These are phyloP conservation scores for Citrullus mucosospermus DNA, from an alignment of 306 rosid genomes.

Conservation along the genomic window DNA sequence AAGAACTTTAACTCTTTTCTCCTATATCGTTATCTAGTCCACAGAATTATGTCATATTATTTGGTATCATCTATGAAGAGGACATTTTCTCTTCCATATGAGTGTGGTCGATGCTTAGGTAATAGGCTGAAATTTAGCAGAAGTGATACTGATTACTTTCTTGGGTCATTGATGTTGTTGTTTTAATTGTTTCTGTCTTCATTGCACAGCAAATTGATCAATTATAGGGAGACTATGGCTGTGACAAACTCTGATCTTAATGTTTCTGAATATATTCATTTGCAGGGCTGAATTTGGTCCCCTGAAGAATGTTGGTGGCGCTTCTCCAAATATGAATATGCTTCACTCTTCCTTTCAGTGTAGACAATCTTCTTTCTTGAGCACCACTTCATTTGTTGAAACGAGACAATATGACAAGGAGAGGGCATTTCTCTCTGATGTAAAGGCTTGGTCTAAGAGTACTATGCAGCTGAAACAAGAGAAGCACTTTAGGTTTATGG, in stretches of 20 bases:
- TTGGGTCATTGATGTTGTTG: neutral
- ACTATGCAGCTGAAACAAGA: neutral
- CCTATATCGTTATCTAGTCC: neutral
- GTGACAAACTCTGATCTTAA: neutral
- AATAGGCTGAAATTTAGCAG: neutral
- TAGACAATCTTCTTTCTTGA: conserved; percentile 24
- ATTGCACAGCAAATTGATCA: neutral
- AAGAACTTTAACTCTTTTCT: neutral
- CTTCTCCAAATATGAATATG: conserved; percentile 11
- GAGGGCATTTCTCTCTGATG: neutral
- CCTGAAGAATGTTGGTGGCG: conserved; percentile 17
- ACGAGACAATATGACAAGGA: neutral
- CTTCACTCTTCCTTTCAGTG: conserved; percentile 18
- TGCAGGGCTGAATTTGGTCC: conserved; percentile 34
- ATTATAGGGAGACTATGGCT: neutral
- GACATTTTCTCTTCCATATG: neutral
- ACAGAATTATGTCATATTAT: neutral
- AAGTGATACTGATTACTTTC: neutral
- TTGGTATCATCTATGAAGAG: neutral
- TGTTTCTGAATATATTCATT: conserved; percentile 16
- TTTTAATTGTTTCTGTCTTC: neutral
- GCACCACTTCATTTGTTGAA: conserved; percentile 21
- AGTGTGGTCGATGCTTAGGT: neutral
- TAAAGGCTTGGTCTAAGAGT: neutral
- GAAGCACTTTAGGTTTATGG: neutral